A percentile compares a stretch with the other conserved stretches of the same genome.
These are phyloP conservation scores for Gnomoniopsis sp. DNA, from an alignment of 2,329 filamentous ascomycete species.

Conservation along the genomic window DNA sequence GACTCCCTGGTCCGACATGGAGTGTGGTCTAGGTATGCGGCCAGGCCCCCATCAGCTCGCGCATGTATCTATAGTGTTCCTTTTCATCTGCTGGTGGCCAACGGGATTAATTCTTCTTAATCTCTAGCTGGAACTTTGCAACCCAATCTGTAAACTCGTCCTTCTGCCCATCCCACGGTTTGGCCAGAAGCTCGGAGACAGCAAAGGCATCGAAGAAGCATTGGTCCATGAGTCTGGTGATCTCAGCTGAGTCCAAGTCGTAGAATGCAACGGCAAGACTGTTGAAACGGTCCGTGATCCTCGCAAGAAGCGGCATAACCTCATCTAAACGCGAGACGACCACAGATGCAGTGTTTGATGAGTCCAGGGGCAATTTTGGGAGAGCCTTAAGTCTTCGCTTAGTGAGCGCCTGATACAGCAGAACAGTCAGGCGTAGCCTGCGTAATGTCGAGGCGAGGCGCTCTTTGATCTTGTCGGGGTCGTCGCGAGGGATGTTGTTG, in stretches of 20 bases:
- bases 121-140: conserved; percentile 51
- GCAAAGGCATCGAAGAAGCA: conserved; percentile 59
- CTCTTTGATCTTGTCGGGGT: conserved; percentile 62
- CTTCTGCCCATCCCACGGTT: conserved; percentile 59
- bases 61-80: not conserved
- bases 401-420: conserved; percentile 66
- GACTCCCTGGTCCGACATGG: too few relatives aligned
- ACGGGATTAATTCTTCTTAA: conserved; percentile 38
- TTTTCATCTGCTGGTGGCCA: not conserved
- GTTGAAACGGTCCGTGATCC: conserved; percentile 65
- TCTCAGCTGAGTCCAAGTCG: conserved; percentile 56
- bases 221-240: conserved; percentile 55
- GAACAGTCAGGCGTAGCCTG: conserved; percentile 62
- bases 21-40: too few relatives aligned
- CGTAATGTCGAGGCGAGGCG: conserved; percentile 62
- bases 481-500: conserved; percentile 59
- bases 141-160: conserved; percentile 82
- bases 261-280: conserved; percentile 73
- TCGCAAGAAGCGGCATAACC: conserved; percentile 52
- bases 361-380: conserved; percentile 31
- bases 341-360: conserved; percentile 18
- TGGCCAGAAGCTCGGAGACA: conserved; percentile 51
- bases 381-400: conserved; percentile 67
- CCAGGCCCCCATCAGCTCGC: too few relatives aligned
- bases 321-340: conserved; percentile 49